Percentiles rank a stretch among this genome's conserved stretches.
phyloP scores from a whole-genome alignment of 352 stramenopile species.

The Vaucheria bursata region DNA sequence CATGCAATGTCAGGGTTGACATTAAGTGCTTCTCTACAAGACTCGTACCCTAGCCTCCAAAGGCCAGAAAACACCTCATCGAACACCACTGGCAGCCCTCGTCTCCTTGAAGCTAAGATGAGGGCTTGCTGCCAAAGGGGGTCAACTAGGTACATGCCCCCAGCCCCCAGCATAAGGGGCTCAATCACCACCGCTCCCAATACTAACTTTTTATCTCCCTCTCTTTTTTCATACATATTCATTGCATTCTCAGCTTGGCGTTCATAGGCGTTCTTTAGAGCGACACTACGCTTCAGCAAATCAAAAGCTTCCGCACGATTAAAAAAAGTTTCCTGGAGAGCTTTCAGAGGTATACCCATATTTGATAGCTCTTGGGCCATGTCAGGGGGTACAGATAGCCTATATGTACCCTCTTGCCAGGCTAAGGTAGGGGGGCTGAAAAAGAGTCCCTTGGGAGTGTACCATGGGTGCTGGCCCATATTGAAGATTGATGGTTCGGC shows the following conservation, averaged over 20 bases:
- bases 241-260: constrained; percentile 6
- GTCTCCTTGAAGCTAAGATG: constrained; percentile 59
- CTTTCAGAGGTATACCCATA: not conserved
- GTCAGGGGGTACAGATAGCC: constrained; percentile 14
- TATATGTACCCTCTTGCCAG: constrained; percentile 25
- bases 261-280: constrained; percentile 24
- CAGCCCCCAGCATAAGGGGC: constrained; percentile 68
- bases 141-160: constrained; percentile 76
- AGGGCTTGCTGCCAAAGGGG: constrained; percentile 78
- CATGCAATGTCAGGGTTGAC: constrained; percentile 75
- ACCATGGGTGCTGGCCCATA: constrained; percentile 76
- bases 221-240: not conserved
- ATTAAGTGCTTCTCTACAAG: constrained; percentile 66
- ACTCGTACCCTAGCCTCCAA: constrained; percentile 74
- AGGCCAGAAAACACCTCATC: constrained; percentile 81
- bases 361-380: not conserved
- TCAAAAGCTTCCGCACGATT: constrained; percentile 37
- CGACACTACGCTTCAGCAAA: constrained; percentile 12
- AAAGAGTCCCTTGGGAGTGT: constrained; percentile 34
- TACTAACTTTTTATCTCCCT: not conserved
- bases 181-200: constrained; percentile 73
- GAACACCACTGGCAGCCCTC: constrained; percentile 75
- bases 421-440: constrained; percentile 35
- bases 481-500: constrained; percentile 79
- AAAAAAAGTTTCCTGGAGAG: constrained; percentile 4